These are phyloP conservation scores for Metschnikowia continentalis DNA, from an alignment of 805 yeast species.

Conservation along the genomic window DNA sequence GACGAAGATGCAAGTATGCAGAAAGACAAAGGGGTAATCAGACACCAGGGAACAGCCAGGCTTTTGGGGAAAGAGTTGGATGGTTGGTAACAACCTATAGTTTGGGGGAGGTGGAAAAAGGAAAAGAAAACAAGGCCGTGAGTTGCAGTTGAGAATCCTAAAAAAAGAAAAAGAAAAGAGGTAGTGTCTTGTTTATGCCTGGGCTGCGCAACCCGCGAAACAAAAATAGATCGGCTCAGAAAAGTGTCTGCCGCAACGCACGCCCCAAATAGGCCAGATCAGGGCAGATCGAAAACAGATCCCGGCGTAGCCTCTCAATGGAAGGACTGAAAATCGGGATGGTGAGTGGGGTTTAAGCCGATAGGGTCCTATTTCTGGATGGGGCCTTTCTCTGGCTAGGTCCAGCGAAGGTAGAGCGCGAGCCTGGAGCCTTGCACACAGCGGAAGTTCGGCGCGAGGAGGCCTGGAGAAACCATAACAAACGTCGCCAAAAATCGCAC, in stretches of 20 bases:
- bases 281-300: not conserved
- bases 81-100: not conserved
- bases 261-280: not conserved
- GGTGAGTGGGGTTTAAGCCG: too few relatives aligned
- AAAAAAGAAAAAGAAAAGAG: constrained; percentile 2
- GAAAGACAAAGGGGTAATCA: not conserved
- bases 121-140: not conserved
- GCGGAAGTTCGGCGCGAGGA: not conserved
- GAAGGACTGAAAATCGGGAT: not conserved
- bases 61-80: not conserved
- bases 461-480: constrained; percentile 3
- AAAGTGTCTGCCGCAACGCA: not conserved
- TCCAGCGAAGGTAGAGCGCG: not conserved
- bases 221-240: constrained; percentile 1
- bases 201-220: constrained; percentile 3
- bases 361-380: too few relatives aligned
- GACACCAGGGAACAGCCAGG: not conserved
- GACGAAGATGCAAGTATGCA: not conserved
- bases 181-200: constrained; percentile 2
- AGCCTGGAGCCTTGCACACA: not conserved
- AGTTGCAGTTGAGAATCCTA: not conserved
- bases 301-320: not conserved
- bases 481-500: constrained; percentile 5
- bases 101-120: not conserved
- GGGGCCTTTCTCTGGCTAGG: too few relatives aligned